These are phyloP conservation scores for Leccinum pellstonianum DNA, from an alignment of 768 basidiomycete genomes.

Conservation along the genomic window DNA sequence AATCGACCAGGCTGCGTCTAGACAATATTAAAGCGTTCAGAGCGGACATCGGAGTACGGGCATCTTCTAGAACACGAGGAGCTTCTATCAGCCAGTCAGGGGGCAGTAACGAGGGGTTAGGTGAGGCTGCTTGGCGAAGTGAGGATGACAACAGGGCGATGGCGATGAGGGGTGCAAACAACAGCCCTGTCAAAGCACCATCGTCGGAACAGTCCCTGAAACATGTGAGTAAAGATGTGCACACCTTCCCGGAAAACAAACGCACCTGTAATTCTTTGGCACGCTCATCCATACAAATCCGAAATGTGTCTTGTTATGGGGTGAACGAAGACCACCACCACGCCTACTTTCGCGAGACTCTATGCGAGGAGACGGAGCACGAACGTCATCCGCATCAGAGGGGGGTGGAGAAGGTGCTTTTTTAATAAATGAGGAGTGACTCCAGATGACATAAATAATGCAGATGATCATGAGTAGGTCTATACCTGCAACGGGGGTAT, in stretches of 20 bases:
- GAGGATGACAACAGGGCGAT: constrained; percentile 62
- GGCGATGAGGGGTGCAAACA: constrained; percentile 82
- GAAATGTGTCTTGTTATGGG: constrained; percentile 48
- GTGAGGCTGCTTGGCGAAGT: constrained; percentile 36
- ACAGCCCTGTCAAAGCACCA: constrained; percentile 78
- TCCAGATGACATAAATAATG: constrained; percentile 60
- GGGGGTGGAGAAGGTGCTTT: constrained; percentile 13
- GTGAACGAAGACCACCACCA: constrained; percentile 21
- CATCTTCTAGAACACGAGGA: constrained; percentile 54
- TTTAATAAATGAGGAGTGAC: constrained; percentile 49
- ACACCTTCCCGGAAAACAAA: constrained; percentile 1
- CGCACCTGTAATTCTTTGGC: constrained; percentile 80
- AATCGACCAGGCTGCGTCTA: constrained; percentile 73
- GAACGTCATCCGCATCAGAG: constrained; percentile 21
- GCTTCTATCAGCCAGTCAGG: constrained; percentile 76
- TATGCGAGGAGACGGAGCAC: constrained; percentile 40
- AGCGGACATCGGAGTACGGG: constrained; percentile 42
- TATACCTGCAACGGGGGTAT: constrained; percentile 46
- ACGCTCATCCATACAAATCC: constrained; percentile 90
- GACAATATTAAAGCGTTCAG: constrained; percentile 60
- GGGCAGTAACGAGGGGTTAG: constrained; percentile 42
- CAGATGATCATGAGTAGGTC: constrained; percentile 52
- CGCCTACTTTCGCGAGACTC: constrained; percentile 52
- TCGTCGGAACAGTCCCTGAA: constrained; percentile 79
- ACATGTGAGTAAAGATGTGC: constrained; percentile 13